Conservation (phyloP, 352 stramenopile species). For the Globisporangium uncinulatum region DNA sequence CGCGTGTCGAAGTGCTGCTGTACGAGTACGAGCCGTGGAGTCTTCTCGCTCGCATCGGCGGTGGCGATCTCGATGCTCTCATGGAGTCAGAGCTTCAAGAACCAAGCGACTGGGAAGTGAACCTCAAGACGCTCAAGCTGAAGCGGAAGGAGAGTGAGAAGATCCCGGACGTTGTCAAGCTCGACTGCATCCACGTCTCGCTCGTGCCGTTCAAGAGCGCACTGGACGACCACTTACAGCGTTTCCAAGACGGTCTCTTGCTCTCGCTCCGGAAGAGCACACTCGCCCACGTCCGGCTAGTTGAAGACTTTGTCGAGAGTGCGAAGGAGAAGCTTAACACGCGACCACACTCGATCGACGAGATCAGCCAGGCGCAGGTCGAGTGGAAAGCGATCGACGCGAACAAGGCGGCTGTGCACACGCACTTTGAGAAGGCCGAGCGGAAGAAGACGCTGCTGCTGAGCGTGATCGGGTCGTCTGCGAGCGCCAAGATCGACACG, state of each 20-base stretch:
- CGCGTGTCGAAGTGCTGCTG: conserved; percentile 59
- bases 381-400: conserved; percentile 90
- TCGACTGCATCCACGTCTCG: conserved; percentile 91
- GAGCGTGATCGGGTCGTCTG: conserved; percentile 22
- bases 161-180: conserved; percentile 81
- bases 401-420: conserved; percentile 43
- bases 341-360: conserved; percentile 88
- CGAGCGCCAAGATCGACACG: conserved; percentile 51
- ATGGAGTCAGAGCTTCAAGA: conserved; percentile 74
- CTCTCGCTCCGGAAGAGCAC: conserved; percentile 81
- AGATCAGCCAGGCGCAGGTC: conserved; percentile 86
- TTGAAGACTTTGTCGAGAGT: conserved; percentile 87
- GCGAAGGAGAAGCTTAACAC: conserved; percentile 88
- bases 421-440: conserved; percentile 65
- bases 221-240: conserved; percentile 81
- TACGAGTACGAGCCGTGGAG: conserved; percentile 84
- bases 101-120: conserved; percentile 81
- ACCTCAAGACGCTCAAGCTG: conserved; percentile 85
- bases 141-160: conserved; percentile 94
- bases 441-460: conserved; percentile 86
- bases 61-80: conserved; percentile 64
- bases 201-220: conserved; percentile 85
- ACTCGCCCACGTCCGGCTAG: conserved; percentile 63
- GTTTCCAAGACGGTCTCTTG: conserved; percentile 84
- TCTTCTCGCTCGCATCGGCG: conserved; percentile 41